phyloP scores from a whole-genome alignment of 2,329 filamentous ascomycete species.

The Epichloe bromicola region DNA sequence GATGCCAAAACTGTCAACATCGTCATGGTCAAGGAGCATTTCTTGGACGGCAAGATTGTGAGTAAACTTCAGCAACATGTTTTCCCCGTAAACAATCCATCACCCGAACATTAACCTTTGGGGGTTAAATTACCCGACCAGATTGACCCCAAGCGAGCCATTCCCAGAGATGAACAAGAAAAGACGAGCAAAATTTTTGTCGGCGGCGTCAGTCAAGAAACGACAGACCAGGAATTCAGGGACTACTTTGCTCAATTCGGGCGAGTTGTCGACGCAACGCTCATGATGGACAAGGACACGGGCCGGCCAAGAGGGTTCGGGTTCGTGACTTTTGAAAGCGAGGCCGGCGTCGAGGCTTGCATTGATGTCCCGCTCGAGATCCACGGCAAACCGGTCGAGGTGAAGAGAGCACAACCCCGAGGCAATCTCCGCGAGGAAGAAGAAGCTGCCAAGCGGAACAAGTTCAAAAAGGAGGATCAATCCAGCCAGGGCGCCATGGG shows the following conservation, averaged over 20 bases:
- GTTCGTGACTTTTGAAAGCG: slow-evolving; percentile 95
- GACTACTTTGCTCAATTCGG: slow-evolving; percentile 96
- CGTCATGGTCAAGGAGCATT: slow-evolving; percentile 99
- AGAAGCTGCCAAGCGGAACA: slow-evolving; percentile 49
- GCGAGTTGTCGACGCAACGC: slow-evolving; percentile 86
- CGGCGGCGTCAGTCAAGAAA: slow-evolving; percentile 92
- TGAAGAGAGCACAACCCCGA: slow-evolving; percentile 92
- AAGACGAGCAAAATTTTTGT: slow-evolving; percentile 99
- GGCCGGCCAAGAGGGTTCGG: slow-evolving; percentile 93
- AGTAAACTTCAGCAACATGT: slow-evolving; percentile 19
- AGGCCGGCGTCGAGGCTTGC: slow-evolving; percentile 86
- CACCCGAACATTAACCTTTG: not conserved
- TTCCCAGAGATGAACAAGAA: slow-evolving; percentile 94
- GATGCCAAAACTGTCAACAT: slow-evolving; percentile 97
- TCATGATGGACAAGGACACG: slow-evolving; percentile 99
- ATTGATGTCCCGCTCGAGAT: slow-evolving; percentile 79
- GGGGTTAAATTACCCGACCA: slow-evolving; percentile 21
- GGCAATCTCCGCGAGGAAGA: slow-evolving; percentile 91
- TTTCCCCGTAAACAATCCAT: not conserved
- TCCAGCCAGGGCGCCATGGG: slow-evolving; percentile 20
- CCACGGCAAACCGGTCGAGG: slow-evolving; percentile 90
- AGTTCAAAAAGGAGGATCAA: slow-evolving; percentile 43
- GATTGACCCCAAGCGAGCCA: slow-evolving; percentile 97
- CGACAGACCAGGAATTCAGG: slow-evolving; percentile 89
- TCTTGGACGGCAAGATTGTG: slow-evolving; percentile 96